Conservation (phyloP, 805 yeast genomes). For the Spathaspora arborariae region DNA sequence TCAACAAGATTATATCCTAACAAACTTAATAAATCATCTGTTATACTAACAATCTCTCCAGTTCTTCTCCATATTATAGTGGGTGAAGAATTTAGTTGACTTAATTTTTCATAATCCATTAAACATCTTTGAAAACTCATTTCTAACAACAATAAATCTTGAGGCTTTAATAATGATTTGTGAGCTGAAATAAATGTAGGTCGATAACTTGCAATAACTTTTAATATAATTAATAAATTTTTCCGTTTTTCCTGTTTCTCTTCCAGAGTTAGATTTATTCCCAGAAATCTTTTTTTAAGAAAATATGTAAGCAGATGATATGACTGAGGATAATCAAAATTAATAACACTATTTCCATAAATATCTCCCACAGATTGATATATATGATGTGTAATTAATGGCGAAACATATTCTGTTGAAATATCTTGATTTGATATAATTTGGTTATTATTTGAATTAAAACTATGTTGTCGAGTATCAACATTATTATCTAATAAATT, state of each 20-base stretch:
- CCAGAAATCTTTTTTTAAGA: constrained; percentile 52
- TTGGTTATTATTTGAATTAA: constrained; percentile 6
- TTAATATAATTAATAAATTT: constrained; percentile 42
- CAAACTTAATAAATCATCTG: constrained; percentile 67
- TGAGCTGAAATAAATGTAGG: constrained; percentile 79
- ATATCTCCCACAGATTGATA: constrained; percentile 50
- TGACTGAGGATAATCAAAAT: constrained; percentile 60
- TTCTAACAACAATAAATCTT: constrained; percentile 55
- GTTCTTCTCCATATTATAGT: constrained; percentile 84
- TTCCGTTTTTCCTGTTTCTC: constrained; percentile 27
- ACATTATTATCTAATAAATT: constrained; percentile 7
- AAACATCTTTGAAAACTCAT: constrained; percentile 43
- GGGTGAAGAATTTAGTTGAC: constrained; percentile 63
- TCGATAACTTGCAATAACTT: constrained; percentile 61
- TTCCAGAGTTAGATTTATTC: constrained; percentile 35
- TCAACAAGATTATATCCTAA: constrained; percentile 62
- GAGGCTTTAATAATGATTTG: constrained; percentile 60
- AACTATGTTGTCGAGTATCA: background rate
- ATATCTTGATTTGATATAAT: background rate
- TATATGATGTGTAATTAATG: constrained; percentile 53
- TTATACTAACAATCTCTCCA: constrained; percentile 77
- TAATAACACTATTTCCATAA: constrained; percentile 42
- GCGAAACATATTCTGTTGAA: constrained; percentile 46
- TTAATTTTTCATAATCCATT: constrained; percentile 42
- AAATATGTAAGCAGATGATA: constrained; percentile 59